Evolutionary conservation across 2,329 filamentous ascomycete species (phyloP).

Genomic region (Aspergillus pseudonomiae): DNA sequence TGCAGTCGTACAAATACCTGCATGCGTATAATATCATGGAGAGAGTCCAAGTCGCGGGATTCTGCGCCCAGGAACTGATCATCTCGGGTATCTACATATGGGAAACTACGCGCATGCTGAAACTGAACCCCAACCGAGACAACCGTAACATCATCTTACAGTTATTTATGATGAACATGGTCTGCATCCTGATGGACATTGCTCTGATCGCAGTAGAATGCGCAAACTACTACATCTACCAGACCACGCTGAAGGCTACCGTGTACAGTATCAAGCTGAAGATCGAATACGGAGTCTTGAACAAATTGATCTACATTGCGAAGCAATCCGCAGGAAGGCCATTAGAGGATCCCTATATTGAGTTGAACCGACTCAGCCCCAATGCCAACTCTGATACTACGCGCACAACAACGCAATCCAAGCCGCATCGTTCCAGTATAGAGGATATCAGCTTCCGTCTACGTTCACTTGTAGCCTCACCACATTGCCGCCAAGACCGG

Average conservation of each 20-base stretch:
- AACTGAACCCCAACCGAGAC: conserved; percentile 26
- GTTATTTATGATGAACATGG: conserved; percentile 57
- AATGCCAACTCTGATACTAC: too few species aligned
- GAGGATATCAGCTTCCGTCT: not conserved
- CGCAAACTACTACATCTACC: conserved; percentile 43
- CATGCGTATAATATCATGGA: conserved; percentile 35
- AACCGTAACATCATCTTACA: conserved; percentile 47
- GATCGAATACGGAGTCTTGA: conserved; percentile 58
- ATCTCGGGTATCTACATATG: conserved; percentile 55
- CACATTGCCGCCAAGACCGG: not conserved
- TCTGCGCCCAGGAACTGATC: conserved; percentile 48
- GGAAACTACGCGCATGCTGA: conserved; percentile 48
- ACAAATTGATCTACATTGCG: conserved; percentile 44
- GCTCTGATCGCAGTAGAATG: conserved; percentile 45
- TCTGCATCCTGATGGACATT: conserved; percentile 52
- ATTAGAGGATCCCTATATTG: not conserved
- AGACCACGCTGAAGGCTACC: conserved; percentile 43
- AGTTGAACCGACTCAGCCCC: not conserved
- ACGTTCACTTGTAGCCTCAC: not conserved
- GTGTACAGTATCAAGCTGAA: conserved; percentile 46
- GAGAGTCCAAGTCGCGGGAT: conserved; percentile 43
- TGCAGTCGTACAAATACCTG: conserved; percentile 17
- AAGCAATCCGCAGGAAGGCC: conserved; percentile 19
- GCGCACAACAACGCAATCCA: not conserved
- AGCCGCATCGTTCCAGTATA: not conserved